Base-by-base conservation (phyloP, 768 basidiomycete genomes). In the Rubroboletus pulcherrimus region DNA sequence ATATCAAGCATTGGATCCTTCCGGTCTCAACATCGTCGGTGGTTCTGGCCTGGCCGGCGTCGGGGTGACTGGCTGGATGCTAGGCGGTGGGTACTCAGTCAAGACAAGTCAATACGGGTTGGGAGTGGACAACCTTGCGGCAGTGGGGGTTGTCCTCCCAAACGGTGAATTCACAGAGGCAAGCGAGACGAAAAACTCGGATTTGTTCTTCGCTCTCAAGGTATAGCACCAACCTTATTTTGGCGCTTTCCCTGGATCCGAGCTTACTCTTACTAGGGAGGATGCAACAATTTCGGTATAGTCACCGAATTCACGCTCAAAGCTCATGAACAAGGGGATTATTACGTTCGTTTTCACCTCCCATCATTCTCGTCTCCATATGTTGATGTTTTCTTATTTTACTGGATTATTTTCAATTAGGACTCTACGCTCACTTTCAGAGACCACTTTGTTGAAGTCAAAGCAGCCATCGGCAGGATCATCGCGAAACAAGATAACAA, bases 81-180 rank as follows among this genome's bases (percentile, higher is more conserved):
- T 38, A 15, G 7, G 38, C n/a, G 72, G 73, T 17, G 75, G 74
- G 5, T 75, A 69, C 59, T 71, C 73, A 0, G 58, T 61, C 53
- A 68, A 69, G 51, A 73, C 69, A 3, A 76, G 68, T 48, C 66
- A 69, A 44, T 62, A 63, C 51, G 72, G 74, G 1, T 54, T 75
- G 10, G 64, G 65, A 2, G 58, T 74, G 35, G 75, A 76, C 58
- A 75, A 72, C 49, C 47, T 76, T 30, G 55, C 46, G 14, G 61
- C 45, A 30, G 64, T 60, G 33, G 54, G 68, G 42, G 40, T 75
- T 21, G 71, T 73, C 15, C 49, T 68, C 2, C 71, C 73, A 8
- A 61, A 63, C 40, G 75, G 74, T 4, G 49, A 54, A 2, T 46
- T 54, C 14, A 14, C 11, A 7, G 51, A n/a, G 34, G 63, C 42